Evolutionary conservation across 768 basidiomycete species (phyloP).

Genomic region (Amanita muscaria): DNA sequence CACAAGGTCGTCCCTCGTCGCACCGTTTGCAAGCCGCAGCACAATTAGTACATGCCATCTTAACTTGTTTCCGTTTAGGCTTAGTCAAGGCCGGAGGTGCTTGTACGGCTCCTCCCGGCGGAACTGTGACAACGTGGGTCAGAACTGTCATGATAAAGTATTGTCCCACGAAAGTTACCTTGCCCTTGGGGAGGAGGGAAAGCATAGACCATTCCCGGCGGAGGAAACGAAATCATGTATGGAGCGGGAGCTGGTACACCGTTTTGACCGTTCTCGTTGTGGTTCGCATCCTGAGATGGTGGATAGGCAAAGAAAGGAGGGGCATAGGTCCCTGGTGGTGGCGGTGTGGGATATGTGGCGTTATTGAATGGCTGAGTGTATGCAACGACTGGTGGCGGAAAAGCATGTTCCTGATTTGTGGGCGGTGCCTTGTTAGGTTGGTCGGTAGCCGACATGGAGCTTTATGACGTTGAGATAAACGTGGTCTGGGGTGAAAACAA

Average conservation of each 20-base stretch:
- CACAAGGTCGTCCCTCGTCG: slow-evolving; percentile 82
- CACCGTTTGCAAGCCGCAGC: slow-evolving; percentile 86
- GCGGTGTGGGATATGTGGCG: slow-evolving; percentile 23
- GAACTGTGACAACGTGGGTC: slow-evolving; percentile 9
- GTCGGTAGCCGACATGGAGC: slow-evolving; percentile 24
- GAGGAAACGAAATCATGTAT: slow-evolving; percentile 34
- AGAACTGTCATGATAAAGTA: not conserved
- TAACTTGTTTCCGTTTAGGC: slow-evolving; percentile 80
- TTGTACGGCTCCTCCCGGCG: slow-evolving; percentile 18
- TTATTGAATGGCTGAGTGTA: slow-evolving; percentile 27
- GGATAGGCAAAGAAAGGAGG: slow-evolving; percentile 35
- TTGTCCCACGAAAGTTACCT: slow-evolving; percentile 20
- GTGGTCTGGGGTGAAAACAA: not conserved
- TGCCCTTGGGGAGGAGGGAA: slow-evolving; percentile 32
- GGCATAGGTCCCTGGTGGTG: slow-evolving; percentile 28
- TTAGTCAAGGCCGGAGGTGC: slow-evolving; percentile 24
- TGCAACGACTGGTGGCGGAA: slow-evolving; percentile 22
- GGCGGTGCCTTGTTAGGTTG: slow-evolving; percentile 22
- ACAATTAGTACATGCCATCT: slow-evolving; percentile 89
- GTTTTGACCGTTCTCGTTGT: slow-evolving; percentile 26
- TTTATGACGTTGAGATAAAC: not conserved
- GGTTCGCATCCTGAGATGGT: slow-evolving; percentile 29
- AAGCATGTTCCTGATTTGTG: slow-evolving; percentile 24
- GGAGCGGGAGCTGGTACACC: slow-evolving; percentile 23
- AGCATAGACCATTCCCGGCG: slow-evolving; percentile 36